Base-by-base conservation (phyloP, 345 rosid genomes). In the Leavenworthia alabamica region DNA sequence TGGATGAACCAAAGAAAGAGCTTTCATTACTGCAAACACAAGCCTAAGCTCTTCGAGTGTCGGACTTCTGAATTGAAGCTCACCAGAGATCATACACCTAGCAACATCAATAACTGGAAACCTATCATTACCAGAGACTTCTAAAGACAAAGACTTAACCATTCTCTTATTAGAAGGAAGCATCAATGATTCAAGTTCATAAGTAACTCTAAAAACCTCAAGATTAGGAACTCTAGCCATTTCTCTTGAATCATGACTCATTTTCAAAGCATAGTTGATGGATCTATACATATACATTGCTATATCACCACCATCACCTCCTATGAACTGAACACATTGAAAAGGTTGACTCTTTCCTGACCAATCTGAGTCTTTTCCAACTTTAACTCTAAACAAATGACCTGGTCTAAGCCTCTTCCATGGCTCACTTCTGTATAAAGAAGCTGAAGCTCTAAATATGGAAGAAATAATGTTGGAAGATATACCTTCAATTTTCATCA, bases 251-350 rank as follows among this genome's bases (percentile, higher is more conserved):
- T 80, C 85, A 14, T 61, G 26, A 7, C 75, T 75, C 85, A 83
- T 83, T 45, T 67, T 79, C 77, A 75, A 63, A 50, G 83, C 85
- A 67, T 75, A 81, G 72, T 40, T 69, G 55, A 66, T 79, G 13
- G 83, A 74, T 50, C 78, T 67, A 57, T 78, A 85, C 80, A 86
- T 71, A 40, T 81, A 66, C 31, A 81, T 58, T 46, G 85, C 81
- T 41, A 86, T 71, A 59, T 86, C 87, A 35, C 93, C 89, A 61
- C 89, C 85, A 74, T 83, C 83, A 1, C 83, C 93, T 41, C 89
- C 89, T 20, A 80, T 76, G 71, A 86, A 81, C 73, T 83, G 89
- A 42, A 68, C 80, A 64, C 86, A 83, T 1, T 78, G 77, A 64
- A 83, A 83, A 33, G 79, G 85, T 36, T 83, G 85, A 52, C 77